Conservation (phyloP, 163 green algal genomes). For the Coccomyxa subellipsoidea region DNA sequence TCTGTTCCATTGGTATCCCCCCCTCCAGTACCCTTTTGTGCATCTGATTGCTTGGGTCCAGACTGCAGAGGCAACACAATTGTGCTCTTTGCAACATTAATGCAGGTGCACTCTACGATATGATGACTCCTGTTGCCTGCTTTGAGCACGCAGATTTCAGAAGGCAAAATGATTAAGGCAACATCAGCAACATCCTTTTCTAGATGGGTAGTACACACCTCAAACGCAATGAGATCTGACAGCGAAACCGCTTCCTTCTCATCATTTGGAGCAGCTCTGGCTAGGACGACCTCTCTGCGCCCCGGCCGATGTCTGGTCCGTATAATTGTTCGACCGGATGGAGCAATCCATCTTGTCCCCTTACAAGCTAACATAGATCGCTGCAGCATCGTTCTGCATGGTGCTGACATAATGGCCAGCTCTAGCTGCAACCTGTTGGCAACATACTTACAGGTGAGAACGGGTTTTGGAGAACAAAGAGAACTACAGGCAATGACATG, state of each 20-base stretch:
- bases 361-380: neutral
- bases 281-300: neutral
- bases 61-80: neutral
- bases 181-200: neutral
- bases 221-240: conserved; percentile 17
- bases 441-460: too few relatives aligned
- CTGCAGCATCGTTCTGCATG: neutral
- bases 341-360: neutral
- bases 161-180: neutral
- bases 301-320: neutral
- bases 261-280: neutral
- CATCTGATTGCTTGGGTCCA: neutral
- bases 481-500: too few relatives aligned
- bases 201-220: neutral
- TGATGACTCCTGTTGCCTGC: neutral
- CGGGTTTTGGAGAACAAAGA: too few relatives aligned
- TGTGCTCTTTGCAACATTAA: too few relatives aligned
- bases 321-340: neutral
- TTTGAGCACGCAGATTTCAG: neutral
- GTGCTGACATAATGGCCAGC: neutral
- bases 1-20: neutral
- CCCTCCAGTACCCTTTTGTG: neutral
- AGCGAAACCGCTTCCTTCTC: conserved; percentile 3
- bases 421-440: neutral
- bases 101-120: too few relatives aligned